A percentile compares a stretch with the other conserved stretches of the same genome.
These are phyloP conservation scores for Sugiyamaella paludigena DNA, from an alignment of 1,139 yeast species.

Conservation along the genomic window DNA sequence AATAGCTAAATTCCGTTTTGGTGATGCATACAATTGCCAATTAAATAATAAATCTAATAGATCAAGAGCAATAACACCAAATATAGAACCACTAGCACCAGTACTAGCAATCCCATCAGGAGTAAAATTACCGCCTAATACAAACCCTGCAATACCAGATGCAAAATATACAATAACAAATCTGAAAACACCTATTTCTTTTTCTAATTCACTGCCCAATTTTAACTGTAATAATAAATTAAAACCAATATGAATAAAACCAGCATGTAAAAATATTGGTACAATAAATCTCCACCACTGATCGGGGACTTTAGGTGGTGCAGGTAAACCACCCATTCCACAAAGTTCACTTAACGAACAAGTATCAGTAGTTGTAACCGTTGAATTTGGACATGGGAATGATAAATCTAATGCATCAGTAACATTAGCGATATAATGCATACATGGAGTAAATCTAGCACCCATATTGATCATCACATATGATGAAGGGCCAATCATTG, in stretches of 20 bases:
- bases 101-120: slow-evolving; percentile 69
- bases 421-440: slow-evolving; percentile 53
- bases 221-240: slow-evolving; percentile 60
- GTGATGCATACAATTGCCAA: slow-evolving; percentile 49
- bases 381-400: slow-evolving; percentile 74
- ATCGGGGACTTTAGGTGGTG: slow-evolving; percentile 36
- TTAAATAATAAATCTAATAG: slow-evolving; percentile 54
- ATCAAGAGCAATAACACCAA: slow-evolving; percentile 67
- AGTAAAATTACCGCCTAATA: slow-evolving; percentile 69
- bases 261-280: slow-evolving; percentile 77
- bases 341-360: slow-evolving; percentile 61
- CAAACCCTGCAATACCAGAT: slow-evolving; percentile 66
- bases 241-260: slow-evolving; percentile 65
- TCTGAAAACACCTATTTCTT: slow-evolving; percentile 55
- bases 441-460: slow-evolving; percentile 70
- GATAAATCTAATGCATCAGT: slow-evolving; percentile 48
- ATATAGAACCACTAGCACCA: slow-evolving; percentile 75
- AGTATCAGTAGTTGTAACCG: slow-evolving; percentile 51
- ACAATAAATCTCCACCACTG: slow-evolving; percentile 73
- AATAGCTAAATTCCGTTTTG: slow-evolving; percentile 44
- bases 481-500: slow-evolving; percentile 79
- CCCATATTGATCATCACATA: slow-evolving; percentile 68
- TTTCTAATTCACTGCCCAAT: slow-evolving; percentile 64
- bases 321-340: slow-evolving; percentile 52
- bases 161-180: slow-evolving; percentile 57